A percentile compares a stretch with the other conserved stretches of the same genome.
Conservation (phyloP, 2,329 filamentous ascomycete genomes). For the Arachnopeziza araneosa region DNA sequence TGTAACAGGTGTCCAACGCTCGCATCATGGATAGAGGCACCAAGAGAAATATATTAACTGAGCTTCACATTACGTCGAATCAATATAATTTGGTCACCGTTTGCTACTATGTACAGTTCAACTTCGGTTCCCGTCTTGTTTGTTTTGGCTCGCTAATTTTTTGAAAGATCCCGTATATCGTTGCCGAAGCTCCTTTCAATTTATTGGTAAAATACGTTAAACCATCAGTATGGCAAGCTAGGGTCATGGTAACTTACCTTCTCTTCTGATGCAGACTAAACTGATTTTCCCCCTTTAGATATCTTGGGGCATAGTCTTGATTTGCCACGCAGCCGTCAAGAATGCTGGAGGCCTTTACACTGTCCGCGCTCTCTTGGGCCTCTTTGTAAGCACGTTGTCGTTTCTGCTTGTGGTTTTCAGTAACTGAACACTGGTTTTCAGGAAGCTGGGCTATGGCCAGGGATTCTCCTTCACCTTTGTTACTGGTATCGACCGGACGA, state of each 20-base stretch:
- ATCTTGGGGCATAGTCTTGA: constrained; percentile 33
- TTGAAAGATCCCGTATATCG: constrained; percentile 34
- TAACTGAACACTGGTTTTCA: background rate
- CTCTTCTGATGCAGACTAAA: background rate
- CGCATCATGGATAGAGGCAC: constrained; percentile 20
- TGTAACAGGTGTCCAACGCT: constrained; percentile 38
- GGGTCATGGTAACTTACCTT: constrained; percentile 25
- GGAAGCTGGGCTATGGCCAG: constrained; percentile 40
- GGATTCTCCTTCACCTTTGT: constrained; percentile 37
- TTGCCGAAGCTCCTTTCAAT: constrained; percentile 36
- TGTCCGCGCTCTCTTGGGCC: constrained; percentile 37
- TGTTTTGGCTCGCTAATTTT: background rate
- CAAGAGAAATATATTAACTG: constrained; percentile 33
- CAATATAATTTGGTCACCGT: constrained; percentile 38
- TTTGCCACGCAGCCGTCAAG: constrained; percentile 32
- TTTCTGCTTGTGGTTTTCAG: constrained; percentile 23
- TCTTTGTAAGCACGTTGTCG: constrained; percentile 18
- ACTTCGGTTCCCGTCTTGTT: background rate
- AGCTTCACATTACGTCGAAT: constrained; percentile 36
- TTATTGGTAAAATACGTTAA: constrained; percentile 32
- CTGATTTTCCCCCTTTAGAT: background rate
- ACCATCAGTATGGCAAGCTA: constrained; percentile 32
- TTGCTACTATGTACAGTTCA: constrained; percentile 33
- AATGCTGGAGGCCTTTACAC: constrained; percentile 35
- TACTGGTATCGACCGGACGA: constrained; percentile 44